These are phyloP conservation scores for Chlorociboria aeruginascens DNA, from an alignment of 495 filamentous ascomycete species.

Conservation along the genomic window DNA sequence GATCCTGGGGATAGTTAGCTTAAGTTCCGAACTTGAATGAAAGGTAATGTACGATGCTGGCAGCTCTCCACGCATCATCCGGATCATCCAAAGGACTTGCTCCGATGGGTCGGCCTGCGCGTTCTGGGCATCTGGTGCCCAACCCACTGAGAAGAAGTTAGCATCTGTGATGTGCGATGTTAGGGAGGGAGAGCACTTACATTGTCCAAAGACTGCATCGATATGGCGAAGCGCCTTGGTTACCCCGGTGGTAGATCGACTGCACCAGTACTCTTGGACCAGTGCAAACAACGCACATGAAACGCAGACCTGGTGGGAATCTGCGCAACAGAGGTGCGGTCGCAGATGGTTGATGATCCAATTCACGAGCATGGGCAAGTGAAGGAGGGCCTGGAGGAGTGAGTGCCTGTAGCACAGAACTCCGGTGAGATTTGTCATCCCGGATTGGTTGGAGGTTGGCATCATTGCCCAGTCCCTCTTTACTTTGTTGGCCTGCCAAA, in stretches of 20 bases:
- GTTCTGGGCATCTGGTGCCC: neutral
- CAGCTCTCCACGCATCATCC: slow-evolving; percentile 6
- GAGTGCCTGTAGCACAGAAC: slow-evolving; percentile 33
- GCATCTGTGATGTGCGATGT: neutral
- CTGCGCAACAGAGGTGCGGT: slow-evolving; percentile 2
- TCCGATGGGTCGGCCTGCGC: slow-evolving; percentile 19
- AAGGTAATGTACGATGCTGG: slow-evolving; percentile 3
- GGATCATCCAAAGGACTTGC: slow-evolving; percentile 9
- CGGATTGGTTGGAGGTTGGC: slow-evolving; percentile 7
- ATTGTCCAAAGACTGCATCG: neutral
- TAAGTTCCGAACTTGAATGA: neutral
- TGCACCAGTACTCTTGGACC: neutral
- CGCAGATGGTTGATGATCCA: slow-evolving; percentile 22
- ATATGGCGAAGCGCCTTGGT: neutral
- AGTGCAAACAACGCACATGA: neutral
- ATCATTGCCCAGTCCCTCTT: neutral
- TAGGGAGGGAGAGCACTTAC: neutral
- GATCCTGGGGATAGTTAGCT: slow-evolving; percentile 1
- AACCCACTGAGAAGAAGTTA: slow-evolving; percentile 2
- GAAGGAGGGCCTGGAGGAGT: slow-evolving; percentile 28
- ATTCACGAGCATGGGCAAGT: slow-evolving; percentile 27
- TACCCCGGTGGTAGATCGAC: neutral
- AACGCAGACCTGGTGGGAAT: neutral
- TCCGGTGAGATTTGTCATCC: slow-evolving; percentile 14
- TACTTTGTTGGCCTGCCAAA: slow-evolving; percentile 2